A percentile compares a stretch with the other conserved stretches of the same genome.
Conservation (phyloP, 768 basidiomycete genomes). For the Suillus hirtellus region DNA sequence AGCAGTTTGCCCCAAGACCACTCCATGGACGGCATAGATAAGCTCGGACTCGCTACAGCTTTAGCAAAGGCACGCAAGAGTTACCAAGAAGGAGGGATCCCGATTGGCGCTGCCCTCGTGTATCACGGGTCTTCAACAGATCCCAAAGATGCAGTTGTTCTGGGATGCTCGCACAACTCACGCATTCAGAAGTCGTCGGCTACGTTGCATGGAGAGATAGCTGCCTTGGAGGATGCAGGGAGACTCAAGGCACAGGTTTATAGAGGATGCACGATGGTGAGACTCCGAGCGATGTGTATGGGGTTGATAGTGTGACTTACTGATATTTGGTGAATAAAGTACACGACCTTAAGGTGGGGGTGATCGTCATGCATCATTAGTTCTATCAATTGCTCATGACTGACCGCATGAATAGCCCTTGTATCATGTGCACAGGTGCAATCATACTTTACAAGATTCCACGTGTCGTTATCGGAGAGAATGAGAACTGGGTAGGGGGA, state of each 20-base stretch:
- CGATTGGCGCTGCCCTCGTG: constrained; percentile 58
- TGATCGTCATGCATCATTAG: constrained; percentile 10
- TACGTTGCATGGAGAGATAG: constrained; percentile 49
- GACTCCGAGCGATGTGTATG: constrained; percentile 15
- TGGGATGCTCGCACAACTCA: constrained; percentile 46
- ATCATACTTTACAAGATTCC: constrained; percentile 65
- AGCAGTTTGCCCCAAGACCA: neutral
- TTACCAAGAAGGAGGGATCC: constrained; percentile 55
- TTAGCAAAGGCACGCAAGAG: constrained; percentile 47
- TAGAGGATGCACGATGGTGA: constrained; percentile 48
- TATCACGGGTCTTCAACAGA: constrained; percentile 22
- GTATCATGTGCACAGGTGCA: constrained; percentile 66
- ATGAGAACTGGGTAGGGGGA: constrained; percentile 51
- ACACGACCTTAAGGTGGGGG: constrained; percentile 40
- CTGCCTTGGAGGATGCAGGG: constrained; percentile 55
- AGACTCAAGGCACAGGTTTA: constrained; percentile 47
- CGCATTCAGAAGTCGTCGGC: constrained; percentile 45
- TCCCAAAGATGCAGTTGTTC: constrained; percentile 22
- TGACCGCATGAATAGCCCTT: constrained; percentile 43
- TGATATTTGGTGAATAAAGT: constrained; percentile 23
- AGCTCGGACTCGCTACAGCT: constrained; percentile 34
- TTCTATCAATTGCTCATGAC: neutral
- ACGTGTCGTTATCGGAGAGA: constrained; percentile 67
- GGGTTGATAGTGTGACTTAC: neutral
- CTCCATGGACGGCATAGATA: constrained; percentile 25